Conservation (phyloP, 495 filamentous ascomycete species). For the Cercophora newfieldiana region DNA sequence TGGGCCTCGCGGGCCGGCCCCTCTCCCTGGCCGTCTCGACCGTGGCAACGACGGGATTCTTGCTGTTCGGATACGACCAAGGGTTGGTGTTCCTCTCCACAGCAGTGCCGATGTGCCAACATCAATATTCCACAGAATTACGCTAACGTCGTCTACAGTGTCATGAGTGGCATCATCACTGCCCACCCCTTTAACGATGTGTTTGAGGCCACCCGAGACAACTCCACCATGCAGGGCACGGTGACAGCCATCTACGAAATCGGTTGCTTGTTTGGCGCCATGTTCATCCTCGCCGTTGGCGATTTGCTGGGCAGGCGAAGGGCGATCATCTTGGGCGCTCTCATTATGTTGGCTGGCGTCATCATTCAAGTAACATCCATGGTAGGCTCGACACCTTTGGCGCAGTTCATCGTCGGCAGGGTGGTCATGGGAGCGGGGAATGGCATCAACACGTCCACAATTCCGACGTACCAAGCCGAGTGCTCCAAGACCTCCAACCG, state of each 20-base stretch:
- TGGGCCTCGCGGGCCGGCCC: conserved; percentile 64
- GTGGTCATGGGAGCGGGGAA: conserved; percentile 75
- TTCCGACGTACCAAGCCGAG: conserved; percentile 76
- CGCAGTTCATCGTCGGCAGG: conserved; percentile 76
- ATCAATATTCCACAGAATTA: background rate
- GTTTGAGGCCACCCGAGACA: conserved; percentile 64
- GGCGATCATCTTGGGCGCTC: conserved; percentile 57
- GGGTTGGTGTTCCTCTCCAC: conserved; percentile 35
- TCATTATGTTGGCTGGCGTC: conserved; percentile 73
- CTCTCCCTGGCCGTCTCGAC: conserved; percentile 64
- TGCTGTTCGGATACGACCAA: conserved; percentile 73
- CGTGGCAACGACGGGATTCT: conserved; percentile 71
- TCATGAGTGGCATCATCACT: conserved; percentile 82
- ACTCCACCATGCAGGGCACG: conserved; percentile 74
- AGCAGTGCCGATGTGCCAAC: background rate
- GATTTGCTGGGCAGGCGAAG: conserved; percentile 66
- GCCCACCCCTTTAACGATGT: conserved; percentile 67
- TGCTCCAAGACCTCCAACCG: conserved; percentile 74
- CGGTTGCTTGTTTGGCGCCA: conserved; percentile 72
- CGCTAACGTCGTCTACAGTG: conserved; percentile 19
- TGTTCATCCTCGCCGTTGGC: conserved; percentile 67
- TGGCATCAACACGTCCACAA: conserved; percentile 75
- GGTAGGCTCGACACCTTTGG: conserved; percentile 40
- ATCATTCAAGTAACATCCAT: conserved; percentile 64
- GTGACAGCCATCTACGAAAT: conserved; percentile 85